Evolutionary conservation across 1,139 yeast species (phyloP).

Genomic region (Neolecta irregularis): DNA sequence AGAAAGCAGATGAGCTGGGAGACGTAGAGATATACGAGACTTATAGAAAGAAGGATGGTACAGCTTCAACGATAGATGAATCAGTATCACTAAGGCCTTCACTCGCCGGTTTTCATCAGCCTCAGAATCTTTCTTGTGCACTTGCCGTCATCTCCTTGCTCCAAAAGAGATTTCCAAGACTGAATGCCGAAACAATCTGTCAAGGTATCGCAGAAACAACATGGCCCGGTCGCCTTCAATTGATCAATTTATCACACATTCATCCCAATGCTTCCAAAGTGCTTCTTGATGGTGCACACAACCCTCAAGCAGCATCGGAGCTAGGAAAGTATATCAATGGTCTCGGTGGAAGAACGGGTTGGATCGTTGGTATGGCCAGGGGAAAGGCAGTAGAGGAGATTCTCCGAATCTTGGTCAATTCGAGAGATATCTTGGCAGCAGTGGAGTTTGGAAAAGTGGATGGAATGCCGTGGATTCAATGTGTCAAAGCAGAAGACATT

Average conservation of each 20-base stretch:
- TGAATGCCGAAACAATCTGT: constrained; percentile 41
- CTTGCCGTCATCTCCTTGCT: constrained; percentile 46
- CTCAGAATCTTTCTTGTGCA: constrained; percentile 75
- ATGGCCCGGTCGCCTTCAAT: constrained; percentile 96
- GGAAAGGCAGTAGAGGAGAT: constrained; percentile 49
- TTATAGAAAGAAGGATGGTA: no score
- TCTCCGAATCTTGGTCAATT: constrained; percentile 35
- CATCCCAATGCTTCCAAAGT: constrained; percentile 30
- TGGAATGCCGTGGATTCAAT: constrained; percentile 88
- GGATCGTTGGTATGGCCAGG: constrained; percentile 55
- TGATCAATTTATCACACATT: constrained; percentile 35
- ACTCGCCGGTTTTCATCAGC: constrained; percentile 75
- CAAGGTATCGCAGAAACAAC: constrained; percentile 51
- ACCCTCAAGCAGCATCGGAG: constrained; percentile 44
- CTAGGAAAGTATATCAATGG: constrained; percentile 3
- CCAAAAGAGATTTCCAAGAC: constrained; percentile 21
- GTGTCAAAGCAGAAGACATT: constrained; percentile 32
- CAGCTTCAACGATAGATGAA: constrained; percentile 21
- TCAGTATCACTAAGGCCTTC: constrained; percentile 37
- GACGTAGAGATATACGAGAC: constrained; percentile 7
- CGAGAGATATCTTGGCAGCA: constrained; percentile 42
- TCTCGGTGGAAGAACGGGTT: constrained; percentile 20
- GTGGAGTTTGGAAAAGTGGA: constrained; percentile 56
- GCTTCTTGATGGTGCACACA: constrained; percentile 93
- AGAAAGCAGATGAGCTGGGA: constrained; percentile 48